Conservation (phyloP, 805 yeast genomes). For the Sugiyamaella marilandica region DNA sequence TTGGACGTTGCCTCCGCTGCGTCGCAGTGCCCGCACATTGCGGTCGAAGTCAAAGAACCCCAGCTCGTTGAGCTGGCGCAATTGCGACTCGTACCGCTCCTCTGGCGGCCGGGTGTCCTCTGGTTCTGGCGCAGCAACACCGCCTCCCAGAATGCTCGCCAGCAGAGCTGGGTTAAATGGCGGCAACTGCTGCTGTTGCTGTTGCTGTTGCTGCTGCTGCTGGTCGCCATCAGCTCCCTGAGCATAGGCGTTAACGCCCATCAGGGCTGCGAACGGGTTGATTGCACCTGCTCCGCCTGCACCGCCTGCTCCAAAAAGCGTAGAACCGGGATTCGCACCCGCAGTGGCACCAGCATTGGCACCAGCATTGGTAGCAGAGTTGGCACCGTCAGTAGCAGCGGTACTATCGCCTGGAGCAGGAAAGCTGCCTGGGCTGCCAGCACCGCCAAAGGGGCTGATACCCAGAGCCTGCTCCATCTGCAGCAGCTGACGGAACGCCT, state of each 20-base stretch:
- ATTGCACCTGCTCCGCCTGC: constrained; percentile 25
- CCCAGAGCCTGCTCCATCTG: constrained; percentile 53
- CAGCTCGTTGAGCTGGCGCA: constrained; percentile 74
- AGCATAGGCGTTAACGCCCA: constrained; percentile 1
- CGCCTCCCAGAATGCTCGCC: constrained; percentile 43
- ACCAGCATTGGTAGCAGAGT: constrained; percentile 10
- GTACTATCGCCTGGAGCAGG: constrained; percentile 31
- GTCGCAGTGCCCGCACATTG: constrained; percentile 84
- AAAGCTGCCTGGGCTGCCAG: constrained; percentile 24
- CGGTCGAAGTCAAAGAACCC: constrained; percentile 89
- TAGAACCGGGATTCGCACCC: constrained; percentile 49
- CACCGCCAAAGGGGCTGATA: constrained; percentile 42
- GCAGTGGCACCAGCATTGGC: constrained; percentile 20
- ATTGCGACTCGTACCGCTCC: constrained; percentile 65
- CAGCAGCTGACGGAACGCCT: constrained; percentile 77
- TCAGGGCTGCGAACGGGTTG: constrained; percentile 14
- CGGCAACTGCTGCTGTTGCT: constrained; percentile 8
- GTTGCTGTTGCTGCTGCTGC: constrained; percentile 8
- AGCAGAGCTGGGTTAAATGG: constrained; percentile 49
- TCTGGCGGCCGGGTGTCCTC: constrained; percentile 72
- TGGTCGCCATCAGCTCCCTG: constrained; percentile 13
- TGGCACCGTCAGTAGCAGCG: constrained; percentile 13
- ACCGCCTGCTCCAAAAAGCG: constrained; percentile 36
- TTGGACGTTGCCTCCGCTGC: constrained; percentile 96
- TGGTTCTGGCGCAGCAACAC: constrained; percentile 38